These are phyloP conservation scores for Spinacia oleracea DNA, from an alignment of 179 eudicot genomes.

Conservation along the genomic window DNA sequence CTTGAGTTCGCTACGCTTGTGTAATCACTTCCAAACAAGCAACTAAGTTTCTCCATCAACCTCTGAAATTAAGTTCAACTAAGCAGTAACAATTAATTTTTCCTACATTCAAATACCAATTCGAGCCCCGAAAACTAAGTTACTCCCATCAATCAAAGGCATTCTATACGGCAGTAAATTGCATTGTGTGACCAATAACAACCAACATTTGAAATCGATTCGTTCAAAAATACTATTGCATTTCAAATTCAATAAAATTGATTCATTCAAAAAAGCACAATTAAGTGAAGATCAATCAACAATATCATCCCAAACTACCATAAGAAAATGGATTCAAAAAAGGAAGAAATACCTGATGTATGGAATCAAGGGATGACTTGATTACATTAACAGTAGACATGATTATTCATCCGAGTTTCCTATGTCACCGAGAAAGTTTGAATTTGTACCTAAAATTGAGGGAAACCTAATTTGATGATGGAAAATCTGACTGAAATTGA, in stretches of 20 bases:
- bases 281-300: not conserved
- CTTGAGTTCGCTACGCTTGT: not conserved
- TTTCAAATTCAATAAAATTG: not conserved
- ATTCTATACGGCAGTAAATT: not conserved
- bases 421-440: not conserved
- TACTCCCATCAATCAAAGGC: not conserved
- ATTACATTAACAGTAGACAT: constrained; percentile 36
- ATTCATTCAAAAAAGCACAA: not conserved
- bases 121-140: not conserved
- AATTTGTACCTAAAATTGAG: not conserved
- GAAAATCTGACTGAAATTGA: not conserved
- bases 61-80: not conserved
- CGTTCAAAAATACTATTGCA: not conserved
- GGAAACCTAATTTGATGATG: not conserved
- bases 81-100: not conserved
- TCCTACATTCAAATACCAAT: not conserved
- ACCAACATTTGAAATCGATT: not conserved
- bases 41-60: not conserved
- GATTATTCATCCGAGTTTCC: not conserved
- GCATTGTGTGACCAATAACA: not conserved
- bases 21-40: not conserved
- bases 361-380: constrained; percentile 35
- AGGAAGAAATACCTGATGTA: constrained; percentile 25
- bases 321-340: not conserved
- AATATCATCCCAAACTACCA: not conserved